phyloP scores from a whole-genome alignment of 352 stramenopile species.

The Aphanomyces invadans region DNA sequence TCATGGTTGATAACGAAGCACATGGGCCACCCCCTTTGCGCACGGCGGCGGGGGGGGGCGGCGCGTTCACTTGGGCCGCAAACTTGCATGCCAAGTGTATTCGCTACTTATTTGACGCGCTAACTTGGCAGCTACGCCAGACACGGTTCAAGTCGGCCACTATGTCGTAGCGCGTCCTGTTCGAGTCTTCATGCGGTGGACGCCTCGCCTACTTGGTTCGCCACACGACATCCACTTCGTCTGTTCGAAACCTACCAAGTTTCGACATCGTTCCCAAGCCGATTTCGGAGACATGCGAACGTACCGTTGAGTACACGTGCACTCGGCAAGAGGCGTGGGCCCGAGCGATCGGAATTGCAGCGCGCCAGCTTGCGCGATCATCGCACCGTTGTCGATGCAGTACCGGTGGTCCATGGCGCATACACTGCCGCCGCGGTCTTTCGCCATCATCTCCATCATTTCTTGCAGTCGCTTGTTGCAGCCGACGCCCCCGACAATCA shows the following conservation, averaged over 20 bases:
- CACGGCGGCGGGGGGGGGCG: too few relatives aligned
- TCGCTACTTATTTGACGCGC: too few relatives aligned
- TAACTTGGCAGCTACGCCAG: too few relatives aligned
- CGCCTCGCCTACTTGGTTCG: constrained; percentile 74
- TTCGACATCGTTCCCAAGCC: neutral
- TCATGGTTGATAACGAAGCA: too few relatives aligned
- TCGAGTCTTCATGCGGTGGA: too few relatives aligned
- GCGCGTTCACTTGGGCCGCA: too few relatives aligned
- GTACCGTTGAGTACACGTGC: constrained; percentile 91
- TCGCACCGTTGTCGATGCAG: constrained; percentile 99
- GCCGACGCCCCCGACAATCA: constrained; percentile 99
- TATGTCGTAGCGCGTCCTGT: too few relatives aligned
- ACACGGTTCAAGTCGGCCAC: too few relatives aligned
- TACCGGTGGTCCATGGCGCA: constrained; percentile 99
- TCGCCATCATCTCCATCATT: constrained; percentile 98
- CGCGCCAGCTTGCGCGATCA: constrained; percentile 99
- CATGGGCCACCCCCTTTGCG: too few relatives aligned
- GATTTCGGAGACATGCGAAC: neutral
- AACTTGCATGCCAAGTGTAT: too few relatives aligned
- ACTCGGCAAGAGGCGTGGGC: constrained; percentile 86
- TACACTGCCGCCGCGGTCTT: constrained; percentile 89
- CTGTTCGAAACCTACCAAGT: constrained; percentile 95
- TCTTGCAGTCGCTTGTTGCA: constrained; percentile 90
- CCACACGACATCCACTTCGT: constrained; percentile 97
- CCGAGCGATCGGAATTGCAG: constrained; percentile 94